Evolutionary conservation across 345 rosid species (phyloP).

Genomic region (Eutrema heterophyllum): DNA sequence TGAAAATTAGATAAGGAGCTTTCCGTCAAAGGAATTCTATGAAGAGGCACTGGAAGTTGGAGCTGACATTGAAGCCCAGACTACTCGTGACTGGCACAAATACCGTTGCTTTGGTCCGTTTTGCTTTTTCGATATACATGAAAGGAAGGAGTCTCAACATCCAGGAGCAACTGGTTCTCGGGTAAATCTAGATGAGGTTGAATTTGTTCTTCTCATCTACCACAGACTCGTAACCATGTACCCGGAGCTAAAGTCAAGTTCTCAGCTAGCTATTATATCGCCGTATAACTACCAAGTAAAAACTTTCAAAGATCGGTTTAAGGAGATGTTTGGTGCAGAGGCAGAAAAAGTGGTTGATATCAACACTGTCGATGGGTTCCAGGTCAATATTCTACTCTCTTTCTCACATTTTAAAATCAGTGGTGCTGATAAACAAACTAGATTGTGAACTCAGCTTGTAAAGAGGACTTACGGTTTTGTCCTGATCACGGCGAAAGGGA

Average conservation of each 20-base stretch:
- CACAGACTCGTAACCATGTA: conserved; percentile 68
- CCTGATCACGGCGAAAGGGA: conserved; percentile 43
- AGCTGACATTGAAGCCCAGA: conserved; percentile 55
- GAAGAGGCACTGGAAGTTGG: conserved; percentile 79
- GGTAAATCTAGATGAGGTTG: conserved; percentile 75
- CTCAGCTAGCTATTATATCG: conserved; percentile 81
- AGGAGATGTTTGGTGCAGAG: conserved; percentile 72
- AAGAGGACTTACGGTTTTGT: neutral
- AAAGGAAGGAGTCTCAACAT: conserved; percentile 82
- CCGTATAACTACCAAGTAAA: conserved; percentile 93
- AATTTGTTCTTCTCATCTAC: conserved; percentile 72
- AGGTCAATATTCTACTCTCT: conserved; percentile 47
- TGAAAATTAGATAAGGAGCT: conserved; percentile 64
- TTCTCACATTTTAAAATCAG: neutral
- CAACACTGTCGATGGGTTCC: conserved; percentile 92
- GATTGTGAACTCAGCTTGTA: neutral
- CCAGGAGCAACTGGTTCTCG: conserved; percentile 86
- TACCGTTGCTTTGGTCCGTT: conserved; percentile 87
- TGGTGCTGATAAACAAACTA: neutral
- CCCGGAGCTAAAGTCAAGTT: conserved; percentile 82
- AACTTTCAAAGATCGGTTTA: conserved; percentile 71
- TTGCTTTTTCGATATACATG: conserved; percentile 81
- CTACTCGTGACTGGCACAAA: conserved; percentile 76
- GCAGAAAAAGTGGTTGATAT: conserved; percentile 71
- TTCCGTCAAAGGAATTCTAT: conserved; percentile 92